Conservation (phyloP, 2,329 filamentous ascomycete genomes). For the Fusarium clavum region DNA sequence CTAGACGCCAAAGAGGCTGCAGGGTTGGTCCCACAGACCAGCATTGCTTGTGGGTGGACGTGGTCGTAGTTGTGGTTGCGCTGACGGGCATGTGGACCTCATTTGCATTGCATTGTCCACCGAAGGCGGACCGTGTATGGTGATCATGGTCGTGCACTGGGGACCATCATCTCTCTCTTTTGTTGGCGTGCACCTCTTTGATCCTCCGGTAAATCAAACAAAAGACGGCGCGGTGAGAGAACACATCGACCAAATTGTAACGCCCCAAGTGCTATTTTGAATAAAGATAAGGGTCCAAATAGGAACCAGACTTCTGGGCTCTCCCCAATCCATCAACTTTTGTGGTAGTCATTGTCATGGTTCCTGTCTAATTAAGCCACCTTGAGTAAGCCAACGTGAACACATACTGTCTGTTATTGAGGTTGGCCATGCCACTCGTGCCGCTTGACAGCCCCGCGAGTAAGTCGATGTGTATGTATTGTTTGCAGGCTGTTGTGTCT, state of each 20-base stretch:
- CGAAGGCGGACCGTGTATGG: conserved; percentile 39
- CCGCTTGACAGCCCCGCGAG: conserved; percentile 15
- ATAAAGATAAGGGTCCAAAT: conserved; percentile 20
- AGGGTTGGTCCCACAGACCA: conserved; percentile 43
- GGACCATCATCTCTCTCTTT: conserved; percentile 7
- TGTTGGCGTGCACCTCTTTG: conserved; percentile 11
- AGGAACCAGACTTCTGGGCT: conserved; percentile 7
- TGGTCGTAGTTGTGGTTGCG: conserved; percentile 27
- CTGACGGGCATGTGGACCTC: conserved; percentile 43
- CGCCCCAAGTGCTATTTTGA: conserved; percentile 17
- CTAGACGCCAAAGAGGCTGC: conserved; percentile 24
- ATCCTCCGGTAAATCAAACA: conserved; percentile 20
- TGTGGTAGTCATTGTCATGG: conserved; percentile 3
- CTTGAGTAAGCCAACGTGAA: not conserved
- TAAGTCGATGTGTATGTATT: not conserved
- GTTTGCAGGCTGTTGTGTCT: conserved; percentile 21
- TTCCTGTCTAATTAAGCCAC: conserved; percentile 8
- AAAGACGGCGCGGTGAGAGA: conserved; percentile 8
- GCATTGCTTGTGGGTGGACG: conserved; percentile 17
- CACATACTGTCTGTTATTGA: conserved; percentile 7
- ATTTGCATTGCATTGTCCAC: conserved; percentile 42
- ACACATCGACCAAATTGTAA: conserved; percentile 15
- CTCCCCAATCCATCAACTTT: conserved; percentile 1
- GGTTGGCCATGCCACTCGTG: conserved; percentile 19
- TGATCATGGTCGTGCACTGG: conserved; percentile 41